phyloP scores from a whole-genome alignment of 2,329 filamentous ascomycete species.

The Diaporthe destruens region DNA sequence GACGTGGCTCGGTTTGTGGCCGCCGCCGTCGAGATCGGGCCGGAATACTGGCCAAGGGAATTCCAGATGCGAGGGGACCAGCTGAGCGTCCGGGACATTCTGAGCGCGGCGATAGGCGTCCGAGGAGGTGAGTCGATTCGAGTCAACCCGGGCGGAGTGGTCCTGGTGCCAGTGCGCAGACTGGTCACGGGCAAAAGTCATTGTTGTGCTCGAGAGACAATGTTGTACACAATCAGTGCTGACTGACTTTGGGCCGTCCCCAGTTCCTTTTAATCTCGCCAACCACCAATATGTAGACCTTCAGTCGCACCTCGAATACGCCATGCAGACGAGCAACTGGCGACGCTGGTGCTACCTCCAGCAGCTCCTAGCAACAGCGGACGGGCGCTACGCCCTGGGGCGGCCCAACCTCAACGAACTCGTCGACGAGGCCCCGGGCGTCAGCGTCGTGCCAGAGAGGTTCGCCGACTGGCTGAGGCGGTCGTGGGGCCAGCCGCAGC shows the following conservation, averaged over 20 bases:
- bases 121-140: slow-evolving; percentile 59
- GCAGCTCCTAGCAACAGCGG: slow-evolving; percentile 75
- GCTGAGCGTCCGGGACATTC: slow-evolving; percentile 70
- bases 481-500: slow-evolving; percentile 54
- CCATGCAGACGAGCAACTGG: slow-evolving; percentile 61
- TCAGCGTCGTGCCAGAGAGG: slow-evolving; percentile 60
- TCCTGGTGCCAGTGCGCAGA: background rate
- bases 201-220: background rate
- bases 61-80: slow-evolving; percentile 78
- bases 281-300: slow-evolving; percentile 57
- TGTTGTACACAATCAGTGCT: slow-evolving; percentile 40
- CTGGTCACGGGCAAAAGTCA: background rate
- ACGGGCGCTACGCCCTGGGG: slow-evolving; percentile 75
- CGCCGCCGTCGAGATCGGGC: slow-evolving; percentile 73
- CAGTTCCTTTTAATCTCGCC: slow-evolving; percentile 57
- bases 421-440: slow-evolving; percentile 52
- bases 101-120: slow-evolving; percentile 62
- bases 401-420: slow-evolving; percentile 70
- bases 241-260: slow-evolving; percentile 34
- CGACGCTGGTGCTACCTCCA: slow-evolving; percentile 67
- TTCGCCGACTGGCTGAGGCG: slow-evolving; percentile 68
- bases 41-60: slow-evolving; percentile 74
- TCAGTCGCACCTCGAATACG: slow-evolving; percentile 55
- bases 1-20: slow-evolving; percentile 80
- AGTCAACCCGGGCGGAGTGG: slow-evolving; percentile 40